These are phyloP conservation scores for Oxalis stricta DNA, from an alignment of 441 rosid species.

Conservation along the genomic window DNA sequence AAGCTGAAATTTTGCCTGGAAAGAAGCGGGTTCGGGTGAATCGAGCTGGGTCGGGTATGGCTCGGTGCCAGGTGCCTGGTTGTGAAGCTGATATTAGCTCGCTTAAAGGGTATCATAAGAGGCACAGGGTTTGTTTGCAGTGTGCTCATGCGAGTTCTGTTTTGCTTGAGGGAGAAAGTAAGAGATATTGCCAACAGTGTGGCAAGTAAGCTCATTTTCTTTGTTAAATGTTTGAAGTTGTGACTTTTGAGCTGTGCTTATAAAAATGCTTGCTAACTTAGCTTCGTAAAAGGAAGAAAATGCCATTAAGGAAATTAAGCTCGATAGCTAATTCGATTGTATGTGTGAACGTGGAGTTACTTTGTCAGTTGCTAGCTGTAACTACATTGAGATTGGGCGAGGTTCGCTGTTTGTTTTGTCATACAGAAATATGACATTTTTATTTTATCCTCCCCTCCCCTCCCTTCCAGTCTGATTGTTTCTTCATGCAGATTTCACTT, in stretches of 20 bases:
- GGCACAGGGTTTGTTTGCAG: slow-evolving; percentile 80
- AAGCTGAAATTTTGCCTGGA: slow-evolving; percentile 23
- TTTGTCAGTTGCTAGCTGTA: too few relatives aligned
- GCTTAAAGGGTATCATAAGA: slow-evolving; percentile 85
- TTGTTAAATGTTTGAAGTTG: not conserved
- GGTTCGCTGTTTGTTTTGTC: too few relatives aligned
- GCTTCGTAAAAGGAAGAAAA: too few relatives aligned
- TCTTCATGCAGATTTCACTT: slow-evolving; percentile 59
- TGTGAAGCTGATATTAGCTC: slow-evolving; percentile 76
- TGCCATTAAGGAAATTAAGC: too few relatives aligned
- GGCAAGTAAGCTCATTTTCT: slow-evolving; percentile 51
- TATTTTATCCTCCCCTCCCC: too few relatives aligned
- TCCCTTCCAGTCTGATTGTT: not conserved
- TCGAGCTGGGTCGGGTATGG: slow-evolving; percentile 21
- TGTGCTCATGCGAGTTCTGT: slow-evolving; percentile 69
- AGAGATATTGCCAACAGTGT: slow-evolving; percentile 98
- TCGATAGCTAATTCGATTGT: too few relatives aligned
- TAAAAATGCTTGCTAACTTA: too few relatives aligned
- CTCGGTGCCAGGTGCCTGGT: slow-evolving; percentile 61
- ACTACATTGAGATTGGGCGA: too few relatives aligned
- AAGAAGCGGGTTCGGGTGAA: slow-evolving; percentile 46
- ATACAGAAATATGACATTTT: too few relatives aligned
- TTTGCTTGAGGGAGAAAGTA: slow-evolving; percentile 46
- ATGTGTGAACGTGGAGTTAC: too few relatives aligned
- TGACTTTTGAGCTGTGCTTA: not conserved